These are phyloP conservation scores for Amphibolis antarctica DNA, from an alignment of 106 monocot species.

Conservation along the genomic window DNA sequence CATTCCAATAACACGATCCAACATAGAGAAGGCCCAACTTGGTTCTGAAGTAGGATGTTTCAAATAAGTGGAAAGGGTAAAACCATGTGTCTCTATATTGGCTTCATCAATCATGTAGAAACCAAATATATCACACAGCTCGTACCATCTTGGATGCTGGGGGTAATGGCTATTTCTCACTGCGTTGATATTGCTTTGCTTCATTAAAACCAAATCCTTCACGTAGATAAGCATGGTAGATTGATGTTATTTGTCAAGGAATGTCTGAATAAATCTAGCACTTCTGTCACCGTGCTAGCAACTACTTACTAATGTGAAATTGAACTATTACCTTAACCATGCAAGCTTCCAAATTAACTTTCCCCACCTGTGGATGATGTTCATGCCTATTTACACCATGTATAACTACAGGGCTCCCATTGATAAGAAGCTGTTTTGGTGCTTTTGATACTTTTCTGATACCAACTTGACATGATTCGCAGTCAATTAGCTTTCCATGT, in stretches of 20 bases:
- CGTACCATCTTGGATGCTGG: constrained; percentile 95
- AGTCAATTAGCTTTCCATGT: constrained; percentile 64
- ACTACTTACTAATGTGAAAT: background rate
- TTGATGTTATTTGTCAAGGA: background rate
- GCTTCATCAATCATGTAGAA: constrained; percentile 96
- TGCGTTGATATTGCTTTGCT: constrained; percentile 90
- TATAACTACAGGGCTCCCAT: constrained; percentile 77
- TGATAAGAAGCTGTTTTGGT: constrained; percentile 82
- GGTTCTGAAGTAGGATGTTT: constrained; percentile 84
- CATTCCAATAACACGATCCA: constrained; percentile 91
- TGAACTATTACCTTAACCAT: constrained; percentile 68
- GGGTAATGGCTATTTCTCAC: constrained; percentile 99
- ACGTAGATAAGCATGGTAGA: background rate
- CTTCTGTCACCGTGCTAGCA: background rate
- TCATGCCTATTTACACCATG: constrained; percentile 96
- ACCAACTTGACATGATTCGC: constrained; percentile 98
- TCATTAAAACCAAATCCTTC: constrained; percentile 97
- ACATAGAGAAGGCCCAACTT: constrained; percentile 70
- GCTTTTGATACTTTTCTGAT: constrained; percentile 57
- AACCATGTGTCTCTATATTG: constrained; percentile 98
- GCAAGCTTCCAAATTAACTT: constrained; percentile 86
- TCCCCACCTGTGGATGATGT: constrained; percentile 89
- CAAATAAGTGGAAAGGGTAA: constrained; percentile 45
- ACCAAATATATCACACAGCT: constrained; percentile 94
- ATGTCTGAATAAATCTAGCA: constrained; percentile 1